Evolutionary conservation across 1,284 basidiomycete genomes (phyloP), one percentile per base, ranked within the genome.

Genomic region (Entoloma clypeatum): DNA sequence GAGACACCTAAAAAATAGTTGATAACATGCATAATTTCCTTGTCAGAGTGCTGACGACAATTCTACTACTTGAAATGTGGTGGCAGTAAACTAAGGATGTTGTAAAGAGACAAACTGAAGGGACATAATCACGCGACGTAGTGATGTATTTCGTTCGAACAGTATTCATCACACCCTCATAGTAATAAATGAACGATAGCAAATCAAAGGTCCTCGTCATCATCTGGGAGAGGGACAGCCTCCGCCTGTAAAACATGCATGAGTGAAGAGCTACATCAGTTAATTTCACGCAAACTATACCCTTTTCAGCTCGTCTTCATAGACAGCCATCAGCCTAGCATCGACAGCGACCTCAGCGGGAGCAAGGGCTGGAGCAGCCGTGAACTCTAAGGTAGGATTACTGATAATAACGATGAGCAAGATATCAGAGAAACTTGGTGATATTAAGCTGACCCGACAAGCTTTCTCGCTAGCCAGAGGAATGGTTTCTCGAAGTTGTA

Each of bases 401-500:
- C 92, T 33, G 37, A 35, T 24, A 35, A 24, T 19, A 36, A 34
- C 3, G 11, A 22, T 29, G 2, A 35, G n/a, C 18, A 21, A 40
- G 16, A 27, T 14, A 18, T 22, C 11, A 11, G 32, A 7, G 17
- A 17, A 5, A 14, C 8, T 19, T 7, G 30, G 6, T 8, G 16
- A 35, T 27, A 7, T 18, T 17, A n/a, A 4, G 71, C 86, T 53
- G 57, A 91, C 91, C 93, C 96, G 55, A 95, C 92, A 49, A 99
- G 78, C 76, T 99, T 99, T 71, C 94, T 83, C 41, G 92, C 95
- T 61, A 99, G 79, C 96, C 96, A 99, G 52, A 99, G 81, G 92
- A 99, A 99, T 36, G 96, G 96, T 71, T 99, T 98, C 74, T 99
- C 96, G 63, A 99, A 99, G 79, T 99, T 99, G 74, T 99, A 99